Evolutionary conservation across 257 asterid species (phyloP).

Genomic region (Solanum stenotomum): DNA sequence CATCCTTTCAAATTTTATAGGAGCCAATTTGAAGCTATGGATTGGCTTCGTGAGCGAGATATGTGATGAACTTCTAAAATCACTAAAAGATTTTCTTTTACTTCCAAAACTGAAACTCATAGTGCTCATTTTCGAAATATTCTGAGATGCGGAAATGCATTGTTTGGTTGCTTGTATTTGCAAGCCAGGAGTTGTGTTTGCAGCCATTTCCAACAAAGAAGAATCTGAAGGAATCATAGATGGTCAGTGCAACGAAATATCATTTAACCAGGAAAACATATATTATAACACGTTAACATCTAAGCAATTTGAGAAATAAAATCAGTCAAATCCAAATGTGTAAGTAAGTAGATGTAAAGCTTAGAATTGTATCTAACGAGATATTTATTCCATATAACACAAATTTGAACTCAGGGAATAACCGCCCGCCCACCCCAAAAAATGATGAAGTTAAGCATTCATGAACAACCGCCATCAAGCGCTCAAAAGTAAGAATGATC

Average conservation of each 20-base stretch:
- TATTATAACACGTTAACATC: neutral
- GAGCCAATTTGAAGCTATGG: slow-evolving; percentile 16
- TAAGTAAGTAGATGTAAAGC: neutral
- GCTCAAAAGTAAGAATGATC: neutral
- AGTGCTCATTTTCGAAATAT: slow-evolving; percentile 28
- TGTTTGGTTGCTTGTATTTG: slow-evolving; percentile 30
- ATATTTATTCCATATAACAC: neutral
- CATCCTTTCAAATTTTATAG: slow-evolving; percentile 21
- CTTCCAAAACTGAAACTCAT: slow-evolving; percentile 40
- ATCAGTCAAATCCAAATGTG: neutral
- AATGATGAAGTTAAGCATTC: neutral
- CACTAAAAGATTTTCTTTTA: slow-evolving; percentile 25
- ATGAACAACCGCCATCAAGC: neutral
- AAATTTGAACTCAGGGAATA: neutral
- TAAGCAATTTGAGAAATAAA: neutral
- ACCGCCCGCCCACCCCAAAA: neutral
- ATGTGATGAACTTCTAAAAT: slow-evolving; percentile 37
- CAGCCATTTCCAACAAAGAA: slow-evolving; percentile 44
- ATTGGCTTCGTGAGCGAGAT: slow-evolving; percentile 24
- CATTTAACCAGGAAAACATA: neutral
- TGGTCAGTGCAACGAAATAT: neutral
- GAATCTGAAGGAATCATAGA: slow-evolving; percentile 17
- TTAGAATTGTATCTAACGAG: neutral
- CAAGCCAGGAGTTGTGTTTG: slow-evolving; percentile 34
- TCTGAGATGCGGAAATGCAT: slow-evolving; percentile 24